Evolutionary conservation across 345 rosid species (phyloP), one percentile per base, ranked within the genome.

Genomic region (Arabis alpina): DNA sequence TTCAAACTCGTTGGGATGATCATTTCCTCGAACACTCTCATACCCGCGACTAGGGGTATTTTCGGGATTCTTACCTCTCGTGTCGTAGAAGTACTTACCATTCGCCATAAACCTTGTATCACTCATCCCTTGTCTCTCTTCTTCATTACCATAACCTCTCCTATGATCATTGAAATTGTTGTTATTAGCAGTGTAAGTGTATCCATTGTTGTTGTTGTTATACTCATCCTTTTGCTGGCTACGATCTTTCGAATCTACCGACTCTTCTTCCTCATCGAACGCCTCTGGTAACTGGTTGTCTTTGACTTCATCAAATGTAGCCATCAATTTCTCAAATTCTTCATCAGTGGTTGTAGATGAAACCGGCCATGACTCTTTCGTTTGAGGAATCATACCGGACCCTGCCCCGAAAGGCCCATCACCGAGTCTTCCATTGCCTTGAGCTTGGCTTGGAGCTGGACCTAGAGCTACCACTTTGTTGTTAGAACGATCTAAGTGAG

Each of bases 111-210:
- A 81, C 75, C 84, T 79, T 2, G 92, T 85, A 74, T 87, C 87
- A 10, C 90, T 88, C 89, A 80, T 83, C 39, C 89, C 94, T 62
- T 84, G 82, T 61, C 68, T 79, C 77, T 77, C 76, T 34, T 49
- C 68, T 65, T 68, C 79, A 34, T 78, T 60, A 19, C 72, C 73
- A 32, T 82, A 64, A 27, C 71, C 66, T 30, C 72, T 67, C 32
- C 54, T 76, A 54, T 74, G 39, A 70, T 63, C 77, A 42, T 48
- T 13, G 8, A 54, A 23, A 8, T 64, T 76, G 42, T 64, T 76
- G 42, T 23, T 71, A 4, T 42, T 51, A 40, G 71, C 57, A 12
- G 50, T 28, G 57, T 77, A 70, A 44, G 52, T 73, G 61, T 79
- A 61, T 58, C 54, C 73, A 69, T 54, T 34, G 37, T 43, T 56